Conservation (phyloP, 2,329 filamentous ascomycete genomes). For the Coniochaeta ligniaria region DNA sequence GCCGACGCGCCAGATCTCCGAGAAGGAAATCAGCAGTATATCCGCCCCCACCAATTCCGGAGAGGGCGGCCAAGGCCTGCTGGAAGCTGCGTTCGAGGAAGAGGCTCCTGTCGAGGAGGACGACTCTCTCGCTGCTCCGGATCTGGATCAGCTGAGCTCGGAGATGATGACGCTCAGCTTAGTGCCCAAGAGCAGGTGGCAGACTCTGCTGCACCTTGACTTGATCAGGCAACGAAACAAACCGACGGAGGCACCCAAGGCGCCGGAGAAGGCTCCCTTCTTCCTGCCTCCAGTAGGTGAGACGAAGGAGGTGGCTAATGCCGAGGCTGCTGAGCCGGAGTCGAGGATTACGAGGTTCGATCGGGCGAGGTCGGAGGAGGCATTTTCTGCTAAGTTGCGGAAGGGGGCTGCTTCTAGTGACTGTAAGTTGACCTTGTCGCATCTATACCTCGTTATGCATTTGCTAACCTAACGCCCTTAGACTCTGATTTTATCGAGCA, state of each 20-base stretch:
- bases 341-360: slow-evolving; percentile 67
- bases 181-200: slow-evolving; percentile 87
- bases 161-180: slow-evolving; percentile 85
- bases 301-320: slow-evolving; percentile 18
- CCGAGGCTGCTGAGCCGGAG: slow-evolving; percentile 34
- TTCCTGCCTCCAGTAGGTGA: slow-evolving; percentile 69
- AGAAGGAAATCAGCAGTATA: slow-evolving; percentile 61
- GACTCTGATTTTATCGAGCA: slow-evolving; percentile 66
- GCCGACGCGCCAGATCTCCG: slow-evolving; percentile 76
- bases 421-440: slow-evolving; percentile 41
- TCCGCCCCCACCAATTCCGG: slow-evolving; percentile 70
- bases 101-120: slow-evolving; percentile 42
- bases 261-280: slow-evolving; percentile 90
- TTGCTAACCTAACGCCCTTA: slow-evolving; percentile 17
- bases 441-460: background rate
- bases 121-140: slow-evolving; percentile 45
- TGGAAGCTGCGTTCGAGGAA: slow-evolving; percentile 69
- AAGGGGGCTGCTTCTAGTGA: slow-evolving; percentile 46
- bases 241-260: slow-evolving; percentile 84
- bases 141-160: slow-evolving; percentile 69
- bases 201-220: slow-evolving; percentile 87
- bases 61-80: slow-evolving; percentile 67
- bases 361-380: slow-evolving; percentile 45
- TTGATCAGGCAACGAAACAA: slow-evolving; percentile 91
- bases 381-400: slow-evolving; percentile 50